phyloP scores from a whole-genome alignment of 805 yeast species.

The Kuraishia capsulata region DNA sequence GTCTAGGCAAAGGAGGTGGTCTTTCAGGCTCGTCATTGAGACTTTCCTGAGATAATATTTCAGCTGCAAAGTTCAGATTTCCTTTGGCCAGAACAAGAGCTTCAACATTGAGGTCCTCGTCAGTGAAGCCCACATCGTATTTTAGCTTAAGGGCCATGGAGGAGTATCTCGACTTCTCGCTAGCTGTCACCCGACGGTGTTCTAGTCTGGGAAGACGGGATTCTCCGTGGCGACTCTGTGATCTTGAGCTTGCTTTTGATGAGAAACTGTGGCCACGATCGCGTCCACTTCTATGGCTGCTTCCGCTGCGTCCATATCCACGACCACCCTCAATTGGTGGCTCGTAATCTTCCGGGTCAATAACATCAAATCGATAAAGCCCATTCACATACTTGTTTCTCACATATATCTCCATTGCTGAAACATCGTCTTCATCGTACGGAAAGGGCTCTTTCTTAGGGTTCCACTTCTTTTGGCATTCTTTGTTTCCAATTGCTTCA shows the following conservation, averaged over 20 bases:
- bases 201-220: background rate
- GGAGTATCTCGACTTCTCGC: constrained; percentile 42
- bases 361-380: constrained; percentile 35
- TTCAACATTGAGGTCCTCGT: constrained; percentile 51
- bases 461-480: constrained; percentile 58
- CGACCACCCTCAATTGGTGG: constrained; percentile 11
- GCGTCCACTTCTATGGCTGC: background rate
- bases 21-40: constrained; percentile 20
- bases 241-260: background rate
- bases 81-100: constrained; percentile 55
- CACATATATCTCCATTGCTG: constrained; percentile 45
- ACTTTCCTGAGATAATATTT: constrained; percentile 36
- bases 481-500: constrained; percentile 49
- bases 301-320: constrained; percentile 15
- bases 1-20: constrained; percentile 40
- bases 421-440: constrained; percentile 62
- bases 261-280: background rate
- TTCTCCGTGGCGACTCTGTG: background rate
- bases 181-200: constrained; percentile 28
- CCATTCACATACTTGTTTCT: constrained; percentile 66
- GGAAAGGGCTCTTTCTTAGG: constrained; percentile 62
- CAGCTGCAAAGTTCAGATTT: constrained; percentile 48
- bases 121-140: constrained; percentile 46
- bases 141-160: constrained; percentile 36
- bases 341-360: constrained; percentile 26